Evolutionary conservation across 306 rosid species (phyloP).

Genomic region (Inga leiocalycina): DNA sequence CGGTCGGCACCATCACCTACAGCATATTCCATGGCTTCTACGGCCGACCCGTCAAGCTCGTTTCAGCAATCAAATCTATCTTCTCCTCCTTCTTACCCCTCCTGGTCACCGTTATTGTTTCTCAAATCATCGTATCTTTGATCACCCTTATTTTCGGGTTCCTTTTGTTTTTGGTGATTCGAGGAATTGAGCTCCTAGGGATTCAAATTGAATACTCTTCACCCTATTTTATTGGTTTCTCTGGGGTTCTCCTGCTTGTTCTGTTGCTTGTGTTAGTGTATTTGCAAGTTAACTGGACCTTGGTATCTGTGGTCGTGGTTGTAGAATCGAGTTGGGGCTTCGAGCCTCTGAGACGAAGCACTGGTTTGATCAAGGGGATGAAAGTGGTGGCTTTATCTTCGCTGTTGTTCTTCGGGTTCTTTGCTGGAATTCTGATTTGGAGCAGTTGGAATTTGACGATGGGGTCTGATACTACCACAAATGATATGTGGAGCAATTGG

Average conservation of each 20-base stretch:
- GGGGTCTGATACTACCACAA: neutral
- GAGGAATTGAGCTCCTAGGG: conserved; percentile 31
- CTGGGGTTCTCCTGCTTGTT: conserved; percentile 5
- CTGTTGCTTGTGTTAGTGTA: conserved; percentile 21
- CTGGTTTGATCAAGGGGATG: conserved; percentile 48
- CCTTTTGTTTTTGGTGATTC: conserved; percentile 13
- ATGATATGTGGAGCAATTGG: conserved; percentile 52
- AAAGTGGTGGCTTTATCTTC: conserved; percentile 38
- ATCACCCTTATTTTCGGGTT: conserved; percentile 13
- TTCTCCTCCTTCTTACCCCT: conserved; percentile 47
- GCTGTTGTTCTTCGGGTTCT: conserved; percentile 39
- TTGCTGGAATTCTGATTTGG: conserved; percentile 29
- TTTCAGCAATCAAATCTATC: conserved; percentile 52
- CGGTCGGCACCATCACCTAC: conserved; percentile 55
- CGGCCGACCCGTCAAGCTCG: conserved; percentile 50
- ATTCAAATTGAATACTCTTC: conserved; percentile 31
- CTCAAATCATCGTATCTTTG: conserved; percentile 7
- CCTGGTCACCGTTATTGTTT: conserved; percentile 37
- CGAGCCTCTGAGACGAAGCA: conserved; percentile 43
- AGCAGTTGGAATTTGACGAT: conserved; percentile 25
- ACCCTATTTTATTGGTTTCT: conserved; percentile 32
- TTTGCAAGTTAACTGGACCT: conserved; percentile 50
- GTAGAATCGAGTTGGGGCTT: conserved; percentile 56
- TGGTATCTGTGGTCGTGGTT: conserved; percentile 43
- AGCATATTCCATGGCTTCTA: conserved; percentile 56